Base-by-base conservation (phyloP, 2,329 filamentous ascomycete genomes). In the Capronia americana region DNA sequence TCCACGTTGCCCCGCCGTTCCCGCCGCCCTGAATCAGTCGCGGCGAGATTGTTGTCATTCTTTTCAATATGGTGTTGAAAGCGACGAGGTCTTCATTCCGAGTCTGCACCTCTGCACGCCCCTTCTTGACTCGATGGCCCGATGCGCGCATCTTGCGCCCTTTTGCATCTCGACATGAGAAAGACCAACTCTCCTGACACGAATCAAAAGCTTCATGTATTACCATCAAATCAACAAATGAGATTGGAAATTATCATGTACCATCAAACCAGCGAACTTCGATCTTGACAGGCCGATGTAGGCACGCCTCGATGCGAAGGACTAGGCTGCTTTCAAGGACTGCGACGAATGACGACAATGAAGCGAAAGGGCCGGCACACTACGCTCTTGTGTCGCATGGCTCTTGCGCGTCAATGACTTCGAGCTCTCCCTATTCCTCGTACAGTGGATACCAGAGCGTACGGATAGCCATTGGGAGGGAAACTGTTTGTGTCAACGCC, bases 231-330 rank as follows among this genome's bases (percentile, higher is more conserved):
- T 28, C 6, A 30, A 7, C 28, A 2, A 30, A 30, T 7, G 28
- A 8, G 6, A 30, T 30, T 7, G 57, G 48, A 61, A 46, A 7
- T 56, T 57, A 26, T 60, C 61, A n/a, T 64, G 64, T 0, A 58
- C 59, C 61, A 64, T 62, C 50, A 64, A 20, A 23, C 65, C 61
- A 30, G 65, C 61, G 57, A 64, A 62, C n/a, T 41, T 51, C 20
- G 46, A 28, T 14, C 34, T 24, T 12, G 28, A 34, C 10, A 57
- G 38, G 11, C 61, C 30, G 55, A 61, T 61, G 50, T 50, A 56
- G 44, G 61, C 23, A 7, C 61, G 61, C 7, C 44, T 44, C 20
- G 64, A 30, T 28, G 58, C 61, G 17, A 57, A 48, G n/a, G 26
- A 34, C 6, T 2, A 67, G 51, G 38, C 65, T 67, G 23, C 24